Evolutionary conservation across 2,329 filamentous ascomycete genomes (phyloP).

Genomic region (Trichophyton simii): DNA sequence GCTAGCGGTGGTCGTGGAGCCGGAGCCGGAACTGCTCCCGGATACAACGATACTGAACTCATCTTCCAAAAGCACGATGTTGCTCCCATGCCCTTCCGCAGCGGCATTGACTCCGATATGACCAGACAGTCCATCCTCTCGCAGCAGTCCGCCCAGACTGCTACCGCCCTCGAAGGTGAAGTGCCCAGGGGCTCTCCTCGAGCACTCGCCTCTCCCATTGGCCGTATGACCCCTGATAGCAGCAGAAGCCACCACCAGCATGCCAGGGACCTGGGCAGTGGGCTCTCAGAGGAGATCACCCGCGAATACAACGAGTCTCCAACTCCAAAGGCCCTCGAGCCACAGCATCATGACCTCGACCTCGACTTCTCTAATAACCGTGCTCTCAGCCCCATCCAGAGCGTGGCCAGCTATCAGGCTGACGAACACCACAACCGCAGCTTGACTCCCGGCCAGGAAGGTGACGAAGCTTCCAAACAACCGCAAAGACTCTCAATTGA

Average conservation of each 20-base stretch:
- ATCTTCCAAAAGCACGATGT: slow-evolving; percentile 45
- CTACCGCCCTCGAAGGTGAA: slow-evolving; percentile 54
- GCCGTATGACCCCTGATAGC: background rate
- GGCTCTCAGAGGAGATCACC: background rate
- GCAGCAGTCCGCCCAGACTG: slow-evolving; percentile 60
- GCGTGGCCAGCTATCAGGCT: slow-evolving; percentile 74
- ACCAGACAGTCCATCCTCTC: slow-evolving; percentile 81
- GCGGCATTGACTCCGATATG: slow-evolving; percentile 73
- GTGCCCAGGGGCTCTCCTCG: slow-evolving; percentile 37
- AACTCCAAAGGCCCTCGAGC: slow-evolving; percentile 26
- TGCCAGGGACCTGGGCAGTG: background rate
- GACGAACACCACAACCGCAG: slow-evolving; percentile 41
- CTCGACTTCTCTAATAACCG: slow-evolving; percentile 54
- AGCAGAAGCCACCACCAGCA: background rate
- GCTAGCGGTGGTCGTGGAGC: slow-evolving; percentile 21
- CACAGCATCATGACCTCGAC: slow-evolving; percentile 33
- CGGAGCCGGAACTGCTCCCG: slow-evolving; percentile 17
- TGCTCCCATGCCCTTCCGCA: slow-evolving; percentile 78
- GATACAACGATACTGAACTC: slow-evolving; percentile 37
- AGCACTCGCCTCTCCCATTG: background rate
- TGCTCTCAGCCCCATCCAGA: slow-evolving; percentile 78
- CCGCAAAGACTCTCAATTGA: slow-evolving; percentile 41
- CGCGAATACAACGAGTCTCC: slow-evolving; percentile 2
- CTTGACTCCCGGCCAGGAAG: background rate
- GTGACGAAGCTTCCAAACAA: background rate